These are phyloP conservation scores for Cyclotella sp. DNA, from an alignment of 108 stramenopile genomes.

Conservation along the genomic window DNA sequence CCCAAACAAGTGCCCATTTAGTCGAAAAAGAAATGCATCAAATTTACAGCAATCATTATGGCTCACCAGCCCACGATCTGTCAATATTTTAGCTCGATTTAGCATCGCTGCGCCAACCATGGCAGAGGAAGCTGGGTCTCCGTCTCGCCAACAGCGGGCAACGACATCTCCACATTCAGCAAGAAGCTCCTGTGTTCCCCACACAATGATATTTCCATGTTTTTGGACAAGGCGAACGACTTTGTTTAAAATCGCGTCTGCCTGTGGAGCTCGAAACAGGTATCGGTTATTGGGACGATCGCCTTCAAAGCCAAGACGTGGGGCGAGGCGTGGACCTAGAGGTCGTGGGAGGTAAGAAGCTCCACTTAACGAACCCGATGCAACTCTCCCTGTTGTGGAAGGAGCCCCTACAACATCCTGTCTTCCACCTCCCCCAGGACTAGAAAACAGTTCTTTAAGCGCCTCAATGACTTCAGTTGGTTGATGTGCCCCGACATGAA, in stretches of 20 bases:
- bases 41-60: neutral
- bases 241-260: conserved; percentile 60
- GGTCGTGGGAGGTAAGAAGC: neutral
- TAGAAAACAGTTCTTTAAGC: conserved; percentile 70
- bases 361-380: neutral
- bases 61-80: conserved; percentile 57
- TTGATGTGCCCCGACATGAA: conserved; percentile 54
- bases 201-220: conserved; percentile 79
- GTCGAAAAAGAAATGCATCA: neutral
- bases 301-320: conserved; percentile 12
- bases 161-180: conserved; percentile 67
- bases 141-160: conserved; percentile 72
- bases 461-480: conserved; percentile 57
- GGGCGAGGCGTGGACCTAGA: neutral
- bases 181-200: conserved; percentile 82
- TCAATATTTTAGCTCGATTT: conserved; percentile 57
- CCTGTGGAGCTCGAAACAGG: conserved; percentile 38
- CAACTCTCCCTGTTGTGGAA: neutral
- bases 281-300: conserved; percentile 8
- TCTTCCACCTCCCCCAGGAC: conserved; percentile 30
- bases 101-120: conserved; percentile 70
- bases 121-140: conserved; percentile 66
- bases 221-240: conserved; percentile 62
- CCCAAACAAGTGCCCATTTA: neutral
- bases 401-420: neutral